Conservation (phyloP, 371 early-diverging fungal genomes). For the Mucor mucedo region DNA sequence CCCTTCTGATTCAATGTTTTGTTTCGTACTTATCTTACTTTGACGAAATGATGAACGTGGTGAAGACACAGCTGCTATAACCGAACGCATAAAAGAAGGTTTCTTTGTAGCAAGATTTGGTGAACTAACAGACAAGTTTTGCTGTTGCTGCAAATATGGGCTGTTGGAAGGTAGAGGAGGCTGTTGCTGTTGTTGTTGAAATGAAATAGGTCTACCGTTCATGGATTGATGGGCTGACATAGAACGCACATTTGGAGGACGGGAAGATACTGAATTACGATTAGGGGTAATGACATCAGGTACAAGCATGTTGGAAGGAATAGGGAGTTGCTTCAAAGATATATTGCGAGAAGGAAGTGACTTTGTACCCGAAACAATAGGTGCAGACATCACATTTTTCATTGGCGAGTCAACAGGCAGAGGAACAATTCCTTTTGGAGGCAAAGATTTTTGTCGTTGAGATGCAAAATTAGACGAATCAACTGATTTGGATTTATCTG, state of each 20-base stretch:
- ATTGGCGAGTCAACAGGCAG: neutral
- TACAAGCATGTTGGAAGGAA: constrained; percentile 10
- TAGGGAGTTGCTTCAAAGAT: constrained; percentile 23
- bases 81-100: constrained; percentile 24
- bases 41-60: constrained; percentile 8
- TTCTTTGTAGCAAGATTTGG: constrained; percentile 9
- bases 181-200: constrained; percentile 5
- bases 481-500: constrained; percentile 5
- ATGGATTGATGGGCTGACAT: constrained; percentile 12
- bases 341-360: constrained; percentile 11
- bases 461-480: neutral
- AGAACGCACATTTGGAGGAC: constrained; percentile 7
- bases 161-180: neutral
- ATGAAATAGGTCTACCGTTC: neutral
- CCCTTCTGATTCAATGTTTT: neutral
- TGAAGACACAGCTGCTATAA: constrained; percentile 7
- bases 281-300: constrained; percentile 15
- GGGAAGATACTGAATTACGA: neutral
- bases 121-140: neutral
- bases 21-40: constrained; percentile 4
- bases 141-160: constrained; percentile 2
- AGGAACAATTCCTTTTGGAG: neutral
- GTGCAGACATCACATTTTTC: neutral
- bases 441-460: constrained; percentile 3
- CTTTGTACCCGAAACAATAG: constrained; percentile 8